phyloP scores from a whole-genome alignment of 305 asterid genomes.

The Euphrasia arctica region DNA sequence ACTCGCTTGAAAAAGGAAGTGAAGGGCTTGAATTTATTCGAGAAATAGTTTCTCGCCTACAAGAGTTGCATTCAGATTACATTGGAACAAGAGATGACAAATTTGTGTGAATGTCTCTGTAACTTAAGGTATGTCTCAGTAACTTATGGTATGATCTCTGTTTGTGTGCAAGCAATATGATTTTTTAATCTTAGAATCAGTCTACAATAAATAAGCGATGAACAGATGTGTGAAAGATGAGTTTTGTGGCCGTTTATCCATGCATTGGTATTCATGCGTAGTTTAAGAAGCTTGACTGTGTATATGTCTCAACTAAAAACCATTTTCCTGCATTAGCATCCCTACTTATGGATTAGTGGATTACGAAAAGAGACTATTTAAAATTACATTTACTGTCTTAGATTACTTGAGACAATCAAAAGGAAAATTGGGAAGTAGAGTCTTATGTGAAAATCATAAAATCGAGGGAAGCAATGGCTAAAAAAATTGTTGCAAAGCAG shows the following conservation, averaged over 20 bases:
- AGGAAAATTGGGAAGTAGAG: too few relatives aligned
- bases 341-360: too few relatives aligned
- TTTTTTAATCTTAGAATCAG: constrained; percentile 7
- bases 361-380: too few relatives aligned
- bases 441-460: too few relatives aligned
- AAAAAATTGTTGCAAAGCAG: too few relatives aligned
- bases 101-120: constrained; percentile 16
- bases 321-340: too few relatives aligned
- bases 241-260: neutral
- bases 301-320: too few relatives aligned
- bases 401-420: too few relatives aligned
- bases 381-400: too few relatives aligned
- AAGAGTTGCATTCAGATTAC: constrained; percentile 39
- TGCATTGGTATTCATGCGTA: neutral
- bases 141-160: neutral
- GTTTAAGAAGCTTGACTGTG: neutral
- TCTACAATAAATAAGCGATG: neutral
- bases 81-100: constrained; percentile 25
- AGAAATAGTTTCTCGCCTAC: constrained; percentile 46
- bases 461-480: too few relatives aligned
- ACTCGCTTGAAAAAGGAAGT: constrained; percentile 45
- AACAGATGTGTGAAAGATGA: neutral
- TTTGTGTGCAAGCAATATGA: neutral
- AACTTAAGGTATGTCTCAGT: constrained; percentile 34
- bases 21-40: constrained; percentile 37